Conservation (phyloP, 177 flowering plant species). For the Telopea speciosissima region DNA sequence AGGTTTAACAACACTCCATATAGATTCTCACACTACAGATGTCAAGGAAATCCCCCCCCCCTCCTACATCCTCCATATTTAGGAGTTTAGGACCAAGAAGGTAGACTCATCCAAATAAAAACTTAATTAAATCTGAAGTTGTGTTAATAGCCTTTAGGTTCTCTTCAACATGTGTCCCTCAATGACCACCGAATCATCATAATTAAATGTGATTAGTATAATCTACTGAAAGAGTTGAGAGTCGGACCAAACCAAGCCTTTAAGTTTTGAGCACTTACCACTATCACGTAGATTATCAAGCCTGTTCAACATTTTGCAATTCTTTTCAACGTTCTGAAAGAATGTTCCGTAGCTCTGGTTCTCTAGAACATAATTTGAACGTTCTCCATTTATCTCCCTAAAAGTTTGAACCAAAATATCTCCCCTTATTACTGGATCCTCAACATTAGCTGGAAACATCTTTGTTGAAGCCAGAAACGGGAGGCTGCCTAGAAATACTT, state of each 20-base stretch:
- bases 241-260: neutral
- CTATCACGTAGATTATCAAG: constrained; percentile 40
- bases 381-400: constrained; percentile 52
- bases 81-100: neutral
- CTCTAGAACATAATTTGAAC: constrained; percentile 26
- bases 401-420: constrained; percentile 77
- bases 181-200: no score
- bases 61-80: neutral
- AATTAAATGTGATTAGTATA: no score
- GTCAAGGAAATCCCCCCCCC: no score
- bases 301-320: constrained; percentile 32
- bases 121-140: neutral
- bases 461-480: constrained; percentile 46
- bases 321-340: constrained; percentile 59
- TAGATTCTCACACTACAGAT: no score
- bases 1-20: no score
- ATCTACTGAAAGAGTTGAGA: no score
- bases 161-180: neutral
- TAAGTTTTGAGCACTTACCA: constrained; percentile 33
- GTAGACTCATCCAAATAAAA: neutral
- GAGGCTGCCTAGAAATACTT: constrained; percentile 35
- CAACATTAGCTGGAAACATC: constrained; percentile 87
- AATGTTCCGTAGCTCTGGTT: constrained; percentile 42
- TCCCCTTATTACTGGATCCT: constrained; percentile 82
- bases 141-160: no score